Base-by-base conservation (phyloP, 192 early-diverging fungal genomes). In the Coemansia sp. region DNA sequence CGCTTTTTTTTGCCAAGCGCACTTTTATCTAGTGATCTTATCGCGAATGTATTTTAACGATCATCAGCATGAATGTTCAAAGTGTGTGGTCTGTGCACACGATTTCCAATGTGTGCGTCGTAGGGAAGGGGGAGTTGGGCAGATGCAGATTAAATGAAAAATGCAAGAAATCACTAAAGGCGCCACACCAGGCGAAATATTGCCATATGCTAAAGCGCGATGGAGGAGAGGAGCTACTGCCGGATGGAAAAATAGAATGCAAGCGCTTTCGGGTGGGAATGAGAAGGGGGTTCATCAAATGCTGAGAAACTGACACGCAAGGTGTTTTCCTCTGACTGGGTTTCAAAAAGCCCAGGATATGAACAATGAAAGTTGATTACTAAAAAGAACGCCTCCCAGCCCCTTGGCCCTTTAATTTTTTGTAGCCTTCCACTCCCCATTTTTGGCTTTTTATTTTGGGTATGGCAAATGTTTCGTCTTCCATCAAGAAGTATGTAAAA, bases 351-450 rank as follows among this genome's bases (percentile, higher is more conserved):
- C 20, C 20, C 11, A 54, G 51, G 20, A 2, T 25, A 8, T 5
- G 25, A 54, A 54, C 51, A 54, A 54, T 42, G 39, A 17, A 41
- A 32, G 51, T 7, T 22, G 51, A 49, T 54, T 54, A 45, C 10
- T 45, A 45, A 45, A 45, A 45, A 49, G 46, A 54, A 54, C n/a
- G 51, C 22, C 51, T 49, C 22, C 51, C 17, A 54, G 13, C n/a
- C 17, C 51, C 22, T 54, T 54, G 51, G n/a, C 51, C 11, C 10
- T 10, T 25, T 20, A 16, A 2, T 4, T 19, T 61, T 17, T 55
- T 12, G 13, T 14, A 45, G 44, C 44, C 10, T 55, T 60, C 14
- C 49, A 46, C 22, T 12, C 12, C 11, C 22, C 61, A 20, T 7
- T 16, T 46, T n/a, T 7, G 22, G 11, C 25, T 45, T 45, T 45